Percentiles rank a stretch among this genome's conserved stretches.
phyloP scores from a whole-genome alignment of 352 stramenopile species.

The Pythium myriotylum region DNA sequence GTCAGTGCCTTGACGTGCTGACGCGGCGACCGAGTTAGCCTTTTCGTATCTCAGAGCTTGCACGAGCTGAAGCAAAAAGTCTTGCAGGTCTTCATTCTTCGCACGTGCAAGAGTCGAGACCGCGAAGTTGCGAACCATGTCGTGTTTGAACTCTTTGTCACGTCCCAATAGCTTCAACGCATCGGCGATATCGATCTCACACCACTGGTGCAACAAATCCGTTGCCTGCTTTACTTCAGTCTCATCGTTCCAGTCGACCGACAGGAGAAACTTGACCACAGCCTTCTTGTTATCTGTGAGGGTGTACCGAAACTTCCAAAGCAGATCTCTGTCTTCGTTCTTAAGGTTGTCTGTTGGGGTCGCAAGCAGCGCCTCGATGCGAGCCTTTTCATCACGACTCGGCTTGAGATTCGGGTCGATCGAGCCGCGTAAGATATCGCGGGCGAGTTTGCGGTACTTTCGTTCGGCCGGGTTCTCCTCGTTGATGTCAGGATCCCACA shows the following conservation, averaged over 20 bases:
- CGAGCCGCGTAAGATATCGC: constrained; percentile 94
- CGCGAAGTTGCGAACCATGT: constrained; percentile 95
- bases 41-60: constrained; percentile 96
- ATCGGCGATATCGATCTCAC: constrained; percentile 97
- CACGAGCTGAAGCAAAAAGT: constrained; percentile 98
- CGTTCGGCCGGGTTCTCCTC: constrained; percentile 94
- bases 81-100: constrained; percentile 96
- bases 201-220: constrained; percentile 80
- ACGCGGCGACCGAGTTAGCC: constrained; percentile 17
- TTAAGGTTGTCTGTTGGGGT: constrained; percentile 94
- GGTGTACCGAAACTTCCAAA: constrained; percentile 97
- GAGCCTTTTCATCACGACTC: constrained; percentile 92
- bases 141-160: constrained; percentile 89
- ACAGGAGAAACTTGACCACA: constrained; percentile 98
- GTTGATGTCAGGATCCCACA: constrained; percentile 87
- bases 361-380: constrained; percentile 92
- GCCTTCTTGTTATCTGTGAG: constrained; percentile 95
- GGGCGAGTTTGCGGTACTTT: constrained; percentile 97
- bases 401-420: constrained; percentile 98
- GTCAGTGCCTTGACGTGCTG: constrained; percentile 37
- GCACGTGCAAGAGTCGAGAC: constrained; percentile 94
- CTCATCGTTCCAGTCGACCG: constrained; percentile 98
- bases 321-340: constrained; percentile 91
- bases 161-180: constrained; percentile 96
- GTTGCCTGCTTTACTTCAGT: constrained; percentile 95